These are phyloP conservation scores for Didymella arachidicola DNA, from an alignment of 2,329 filamentous ascomycete genomes.

Conservation along the genomic window DNA sequence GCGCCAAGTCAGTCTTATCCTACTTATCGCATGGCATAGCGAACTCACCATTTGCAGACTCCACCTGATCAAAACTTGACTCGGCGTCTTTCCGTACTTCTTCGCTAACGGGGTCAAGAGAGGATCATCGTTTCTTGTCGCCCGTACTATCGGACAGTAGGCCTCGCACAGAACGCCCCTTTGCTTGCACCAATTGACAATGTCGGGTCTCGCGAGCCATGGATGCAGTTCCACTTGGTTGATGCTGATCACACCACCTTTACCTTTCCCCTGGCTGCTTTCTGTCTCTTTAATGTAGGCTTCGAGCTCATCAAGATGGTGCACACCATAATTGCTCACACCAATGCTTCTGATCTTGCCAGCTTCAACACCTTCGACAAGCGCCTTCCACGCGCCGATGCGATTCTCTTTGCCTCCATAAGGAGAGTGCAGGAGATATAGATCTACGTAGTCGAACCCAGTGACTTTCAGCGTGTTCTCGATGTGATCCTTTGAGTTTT, in stretches of 20 bases:
- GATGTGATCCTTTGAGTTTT: conserved; percentile 68
- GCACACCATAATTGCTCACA: conserved; percentile 64
- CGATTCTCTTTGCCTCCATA: conserved; percentile 60
- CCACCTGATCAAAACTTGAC: conserved; percentile 68
- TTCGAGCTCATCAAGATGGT: conserved; percentile 63
- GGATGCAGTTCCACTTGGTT: conserved; percentile 88
- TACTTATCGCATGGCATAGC: too few species aligned
- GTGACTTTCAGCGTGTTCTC: conserved; percentile 61
- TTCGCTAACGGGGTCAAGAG: conserved; percentile 59
- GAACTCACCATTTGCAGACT: conserved; percentile 53
- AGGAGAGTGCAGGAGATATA: conserved; percentile 65
- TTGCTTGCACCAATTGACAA: conserved; percentile 77
- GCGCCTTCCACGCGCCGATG: conserved; percentile 62
- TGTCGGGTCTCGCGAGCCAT: conserved; percentile 81
- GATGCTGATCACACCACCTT: conserved; percentile 76
- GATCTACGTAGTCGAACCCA: conserved; percentile 72
- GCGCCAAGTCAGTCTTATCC: neutral
- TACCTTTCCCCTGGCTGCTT: conserved; percentile 68
- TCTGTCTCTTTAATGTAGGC: conserved; percentile 67
- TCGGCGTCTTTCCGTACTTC: conserved; percentile 66
- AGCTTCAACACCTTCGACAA: conserved; percentile 61
- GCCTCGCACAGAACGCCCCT: conserved; percentile 57
- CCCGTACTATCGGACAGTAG: conserved; percentile 57
- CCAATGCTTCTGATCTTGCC: conserved; percentile 63
- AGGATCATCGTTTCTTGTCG: conserved; percentile 61